A percentile compares a stretch with the other conserved stretches of the same genome.
Conservation (phyloP, 2,329 filamentous ascomycete genomes). For the Phialophora macrospora region DNA sequence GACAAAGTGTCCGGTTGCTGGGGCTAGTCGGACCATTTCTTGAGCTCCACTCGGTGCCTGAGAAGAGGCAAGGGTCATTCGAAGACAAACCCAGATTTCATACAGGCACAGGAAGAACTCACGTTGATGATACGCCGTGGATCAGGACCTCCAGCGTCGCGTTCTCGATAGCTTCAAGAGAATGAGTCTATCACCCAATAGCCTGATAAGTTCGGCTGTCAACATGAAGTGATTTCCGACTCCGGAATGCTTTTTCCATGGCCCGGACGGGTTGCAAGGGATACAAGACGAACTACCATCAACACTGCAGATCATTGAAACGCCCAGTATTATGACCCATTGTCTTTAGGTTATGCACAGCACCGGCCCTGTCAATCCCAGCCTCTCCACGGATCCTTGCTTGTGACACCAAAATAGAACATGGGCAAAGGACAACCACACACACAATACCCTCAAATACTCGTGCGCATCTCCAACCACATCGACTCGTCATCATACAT, state of each 20-base stretch:
- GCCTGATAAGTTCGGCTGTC: too few relatives aligned
- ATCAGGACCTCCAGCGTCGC: neutral
- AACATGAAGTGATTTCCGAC: neutral
- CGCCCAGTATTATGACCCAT: neutral
- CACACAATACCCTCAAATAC: neutral
- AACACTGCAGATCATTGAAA: neutral
- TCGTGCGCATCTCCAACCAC: neutral
- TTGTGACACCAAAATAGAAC: slow-evolving; percentile 17
- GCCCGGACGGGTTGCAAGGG: neutral
- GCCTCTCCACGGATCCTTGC: neutral
- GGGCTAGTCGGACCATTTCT: too few relatives aligned
- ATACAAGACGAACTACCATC: neutral
- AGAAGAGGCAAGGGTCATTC: neutral
- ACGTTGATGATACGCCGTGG: neutral
- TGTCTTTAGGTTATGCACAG: neutral
- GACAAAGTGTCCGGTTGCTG: neutral
- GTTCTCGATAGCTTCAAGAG: neutral
- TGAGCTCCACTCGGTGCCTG: neutral
- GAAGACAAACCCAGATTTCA: neutral
- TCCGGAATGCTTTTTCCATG: neutral
- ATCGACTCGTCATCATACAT: slow-evolving; percentile 14
- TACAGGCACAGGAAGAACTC: neutral
- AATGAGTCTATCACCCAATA: neutral
- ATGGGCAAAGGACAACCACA: slow-evolving; percentile 1
- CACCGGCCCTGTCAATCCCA: slow-evolving; percentile 1